Base-by-base conservation (phyloP, 2,329 filamentous ascomycete genomes). In the Arthroderma uncinatum region DNA sequence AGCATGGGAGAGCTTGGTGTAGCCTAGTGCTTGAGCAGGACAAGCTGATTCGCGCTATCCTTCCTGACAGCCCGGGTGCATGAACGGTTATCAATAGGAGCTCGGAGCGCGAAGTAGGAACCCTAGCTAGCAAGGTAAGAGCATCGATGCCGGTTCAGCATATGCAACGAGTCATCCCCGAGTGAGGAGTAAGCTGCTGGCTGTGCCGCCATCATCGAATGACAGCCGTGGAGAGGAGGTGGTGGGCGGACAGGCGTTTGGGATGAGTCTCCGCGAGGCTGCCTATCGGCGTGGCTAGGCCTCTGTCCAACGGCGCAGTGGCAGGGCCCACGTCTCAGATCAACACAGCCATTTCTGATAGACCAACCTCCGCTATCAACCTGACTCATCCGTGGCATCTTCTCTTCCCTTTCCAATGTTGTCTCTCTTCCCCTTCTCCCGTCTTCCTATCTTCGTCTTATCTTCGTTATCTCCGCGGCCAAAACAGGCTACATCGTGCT, bases 171-270 rank as follows among this genome's bases (percentile, higher is more conserved):
- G 39, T 16, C 14, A 21, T 42, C 39, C 6, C 2, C 14, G 16
- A n/a, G 14, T 9, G 39, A 2, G 14, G 39, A 42, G 39, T 6
- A 16, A n/a, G 2, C 39, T 19, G 44, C 14, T 25, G 4, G 25
- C 12, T 50, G 44, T 33, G 44, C 44, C n/a, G 44, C 44, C 23
- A 30, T 50, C 23, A n/a, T 50, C 44, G 25, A 50, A 50, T 50
- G 44, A 50, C 19, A 50, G 19, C 25, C 25, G 4, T 50, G 23
- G 25, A 50, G 25, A 33, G 47, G 5, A 50, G 25, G 28, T 50
- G 14, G 47, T 34, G 14, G 47, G 23, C 14, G 47, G 47, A 50
- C 47, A 33, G 28, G 23, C 21, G 28, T 50, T 3, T 16, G 14
- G 25, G 28, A 50, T 33, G 25, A 50, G 23, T 50, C 47, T 33